Evolutionary conservation across 108 stramenopile genomes (phyloP).

Genomic region (Nitzschia sp.): DNA sequence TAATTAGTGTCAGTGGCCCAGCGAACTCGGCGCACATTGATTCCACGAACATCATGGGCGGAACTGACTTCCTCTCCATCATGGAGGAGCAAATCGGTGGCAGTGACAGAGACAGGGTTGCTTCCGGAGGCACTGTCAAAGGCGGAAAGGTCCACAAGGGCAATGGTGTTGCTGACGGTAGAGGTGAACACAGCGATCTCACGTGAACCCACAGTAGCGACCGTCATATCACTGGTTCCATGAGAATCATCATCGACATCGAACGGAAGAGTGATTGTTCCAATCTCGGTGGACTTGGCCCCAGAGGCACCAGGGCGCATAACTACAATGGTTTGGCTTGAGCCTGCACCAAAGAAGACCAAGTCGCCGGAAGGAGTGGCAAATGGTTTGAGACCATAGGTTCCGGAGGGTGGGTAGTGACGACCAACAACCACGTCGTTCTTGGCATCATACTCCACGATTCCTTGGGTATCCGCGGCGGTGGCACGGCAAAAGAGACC

Average conservation of each 20-base stretch:
- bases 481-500: neutral
- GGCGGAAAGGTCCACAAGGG: neutral
- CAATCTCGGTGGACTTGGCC: neutral
- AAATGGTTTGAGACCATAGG: neutral
- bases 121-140: neutral
- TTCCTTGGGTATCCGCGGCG: neutral
- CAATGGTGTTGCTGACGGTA: slow-evolving; percentile 2
- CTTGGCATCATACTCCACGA: neutral
- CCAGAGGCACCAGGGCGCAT: neutral
- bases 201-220: neutral
- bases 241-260: neutral
- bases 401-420: neutral
- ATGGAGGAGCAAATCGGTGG: neutral
- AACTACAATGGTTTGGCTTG: neutral
- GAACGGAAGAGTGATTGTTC: neutral
- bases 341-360: neutral
- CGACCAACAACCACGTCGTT: neutral
- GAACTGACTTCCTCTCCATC: neutral
- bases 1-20: neutral
- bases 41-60: neutral
- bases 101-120: neutral
- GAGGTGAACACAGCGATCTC: neutral
- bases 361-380: slow-evolving; percentile 1
- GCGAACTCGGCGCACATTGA: neutral
- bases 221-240: neutral